Conservation (phyloP, 2,329 filamentous ascomycete species). For the Fusarium euwallaceae region DNA sequence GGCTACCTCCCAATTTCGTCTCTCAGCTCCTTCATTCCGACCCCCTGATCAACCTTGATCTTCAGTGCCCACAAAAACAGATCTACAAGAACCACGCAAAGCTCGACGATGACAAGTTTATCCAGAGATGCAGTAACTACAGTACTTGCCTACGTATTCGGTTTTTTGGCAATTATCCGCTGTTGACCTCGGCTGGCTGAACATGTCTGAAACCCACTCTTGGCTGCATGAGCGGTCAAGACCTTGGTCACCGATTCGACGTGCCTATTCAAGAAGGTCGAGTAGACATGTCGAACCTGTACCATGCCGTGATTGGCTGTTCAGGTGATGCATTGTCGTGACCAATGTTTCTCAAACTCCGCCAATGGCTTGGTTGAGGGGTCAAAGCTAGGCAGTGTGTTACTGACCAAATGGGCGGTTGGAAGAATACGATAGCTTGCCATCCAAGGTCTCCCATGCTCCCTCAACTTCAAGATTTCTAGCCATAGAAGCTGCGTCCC, state of each 20-base stretch:
- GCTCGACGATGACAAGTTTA: conserved; percentile 1
- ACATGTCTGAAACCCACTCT: conserved; percentile 22
- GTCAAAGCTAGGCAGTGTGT: neutral
- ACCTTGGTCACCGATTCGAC: conserved; percentile 18
- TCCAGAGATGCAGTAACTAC: conserved; percentile 1
- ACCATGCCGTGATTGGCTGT: conserved; percentile 2
- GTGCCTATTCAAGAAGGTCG: conserved; percentile 36
- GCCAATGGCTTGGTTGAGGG: conserved; percentile 8
- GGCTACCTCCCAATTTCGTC: conserved; percentile 41
- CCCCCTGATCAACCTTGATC: conserved; percentile 13
- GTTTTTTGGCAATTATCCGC: neutral
- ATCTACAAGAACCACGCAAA: conserved; percentile 20
- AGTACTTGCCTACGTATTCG: neutral
- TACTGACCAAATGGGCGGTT: neutral
- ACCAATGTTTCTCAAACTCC: neutral
- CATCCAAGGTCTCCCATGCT: conserved; percentile 11
- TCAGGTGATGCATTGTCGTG: neutral
- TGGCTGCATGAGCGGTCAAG: conserved; percentile 37
- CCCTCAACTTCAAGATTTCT: neutral
- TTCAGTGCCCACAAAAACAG: neutral
- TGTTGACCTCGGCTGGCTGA: conserved; percentile 13
- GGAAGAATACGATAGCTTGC: neutral
- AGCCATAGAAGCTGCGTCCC: neutral
- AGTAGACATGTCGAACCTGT: conserved; percentile 6
- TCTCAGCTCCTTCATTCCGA: conserved; percentile 16